A percentile compares a stretch with the other conserved stretches of the same genome.
Conservation (phyloP, 2,329 filamentous ascomycete genomes). For the Cordyceps javanica region DNA sequence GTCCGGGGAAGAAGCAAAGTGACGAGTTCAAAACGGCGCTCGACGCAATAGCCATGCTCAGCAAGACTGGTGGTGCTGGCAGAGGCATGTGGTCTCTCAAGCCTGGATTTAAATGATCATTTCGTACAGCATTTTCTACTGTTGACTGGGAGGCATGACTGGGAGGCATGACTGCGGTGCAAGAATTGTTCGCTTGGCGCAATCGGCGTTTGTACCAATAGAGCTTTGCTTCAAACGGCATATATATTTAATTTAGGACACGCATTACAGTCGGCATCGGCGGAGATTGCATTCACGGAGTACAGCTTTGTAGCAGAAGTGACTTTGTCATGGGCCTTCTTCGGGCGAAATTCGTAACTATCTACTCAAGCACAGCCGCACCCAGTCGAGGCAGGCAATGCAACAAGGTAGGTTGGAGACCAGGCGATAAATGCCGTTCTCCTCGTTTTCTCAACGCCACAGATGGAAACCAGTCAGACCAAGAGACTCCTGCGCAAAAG, state of each 20-base stretch:
- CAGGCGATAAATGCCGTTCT: constrained; percentile 61
- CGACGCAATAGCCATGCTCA: constrained; percentile 66
- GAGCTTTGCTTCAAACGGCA: not conserved
- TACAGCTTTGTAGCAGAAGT: constrained; percentile 24
- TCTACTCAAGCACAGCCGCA: constrained; percentile 28
- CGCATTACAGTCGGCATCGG: constrained; percentile 4
- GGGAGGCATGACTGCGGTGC: too few relatives aligned
- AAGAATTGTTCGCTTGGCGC: not conserved
- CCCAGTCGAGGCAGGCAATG: constrained; percentile 29
- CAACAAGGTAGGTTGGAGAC: constrained; percentile 52
- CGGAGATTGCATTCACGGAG: constrained; percentile 13
- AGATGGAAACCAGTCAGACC: constrained; percentile 44
- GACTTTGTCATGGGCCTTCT: constrained; percentile 36
- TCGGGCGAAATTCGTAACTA: constrained; percentile 38
- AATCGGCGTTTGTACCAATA: not conserved
- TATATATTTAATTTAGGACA: constrained; percentile 1
- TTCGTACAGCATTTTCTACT: not conserved
- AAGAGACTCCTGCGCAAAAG: constrained; percentile 28
- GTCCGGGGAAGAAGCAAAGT: constrained; percentile 56
- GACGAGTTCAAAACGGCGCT: constrained; percentile 79
- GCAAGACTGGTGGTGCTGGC: constrained; percentile 49
- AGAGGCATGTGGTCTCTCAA: constrained; percentile 50
- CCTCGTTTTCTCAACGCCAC: constrained; percentile 66
- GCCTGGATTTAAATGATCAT: constrained; percentile 21
- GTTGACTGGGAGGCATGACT: not conserved